A percentile compares a stretch with the other conserved stretches of the same genome.
Conservation (phyloP, 2,329 filamentous ascomycete genomes). For the Aciculosporium take region DNA sequence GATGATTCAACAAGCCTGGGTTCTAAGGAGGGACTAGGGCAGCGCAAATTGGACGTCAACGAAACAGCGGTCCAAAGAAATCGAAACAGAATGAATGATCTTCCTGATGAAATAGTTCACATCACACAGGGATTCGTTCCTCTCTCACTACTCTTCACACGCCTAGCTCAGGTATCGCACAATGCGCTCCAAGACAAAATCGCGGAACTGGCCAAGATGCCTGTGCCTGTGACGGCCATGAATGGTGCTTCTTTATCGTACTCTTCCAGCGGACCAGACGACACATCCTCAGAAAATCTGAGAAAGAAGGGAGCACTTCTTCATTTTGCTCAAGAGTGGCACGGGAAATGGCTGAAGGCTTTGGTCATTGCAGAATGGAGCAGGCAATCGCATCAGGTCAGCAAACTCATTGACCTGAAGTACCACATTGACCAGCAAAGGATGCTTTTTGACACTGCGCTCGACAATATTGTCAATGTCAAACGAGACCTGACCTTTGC, state of each 20-base stretch:
- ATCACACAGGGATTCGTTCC: slow-evolving; percentile 65
- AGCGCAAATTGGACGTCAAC: neutral
- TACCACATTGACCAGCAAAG: slow-evolving; percentile 55
- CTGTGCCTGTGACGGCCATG: slow-evolving; percentile 33
- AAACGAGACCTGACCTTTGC: slow-evolving; percentile 59
- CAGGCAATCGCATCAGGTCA: slow-evolving; percentile 61
- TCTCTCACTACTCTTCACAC: slow-evolving; percentile 58
- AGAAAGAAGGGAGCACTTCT: slow-evolving; percentile 64
- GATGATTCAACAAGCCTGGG: slow-evolving; percentile 12
- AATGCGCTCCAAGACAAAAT: slow-evolving; percentile 62
- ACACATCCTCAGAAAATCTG: slow-evolving; percentile 50
- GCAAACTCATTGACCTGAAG: slow-evolving; percentile 77
- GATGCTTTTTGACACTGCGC: slow-evolving; percentile 41
- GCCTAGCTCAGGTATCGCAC: slow-evolving; percentile 72
- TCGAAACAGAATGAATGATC: slow-evolving; percentile 33
- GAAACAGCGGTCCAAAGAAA: neutral
- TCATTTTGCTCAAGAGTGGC: slow-evolving; percentile 63
- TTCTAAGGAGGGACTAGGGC: slow-evolving; percentile 10
- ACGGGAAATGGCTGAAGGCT: slow-evolving; percentile 84
- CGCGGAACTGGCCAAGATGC: slow-evolving; percentile 53
- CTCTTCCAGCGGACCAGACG: slow-evolving; percentile 27
- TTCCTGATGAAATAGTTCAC: slow-evolving; percentile 51
- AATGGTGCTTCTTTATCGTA: slow-evolving; percentile 33
- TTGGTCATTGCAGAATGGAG: slow-evolving; percentile 87
- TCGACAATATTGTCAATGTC: slow-evolving; percentile 52